Percentiles rank a stretch among this genome's conserved stretches.
phyloP scores from a whole-genome alignment of 2,329 filamentous ascomycete genomes.

The Paramyrothecium sp. region DNA sequence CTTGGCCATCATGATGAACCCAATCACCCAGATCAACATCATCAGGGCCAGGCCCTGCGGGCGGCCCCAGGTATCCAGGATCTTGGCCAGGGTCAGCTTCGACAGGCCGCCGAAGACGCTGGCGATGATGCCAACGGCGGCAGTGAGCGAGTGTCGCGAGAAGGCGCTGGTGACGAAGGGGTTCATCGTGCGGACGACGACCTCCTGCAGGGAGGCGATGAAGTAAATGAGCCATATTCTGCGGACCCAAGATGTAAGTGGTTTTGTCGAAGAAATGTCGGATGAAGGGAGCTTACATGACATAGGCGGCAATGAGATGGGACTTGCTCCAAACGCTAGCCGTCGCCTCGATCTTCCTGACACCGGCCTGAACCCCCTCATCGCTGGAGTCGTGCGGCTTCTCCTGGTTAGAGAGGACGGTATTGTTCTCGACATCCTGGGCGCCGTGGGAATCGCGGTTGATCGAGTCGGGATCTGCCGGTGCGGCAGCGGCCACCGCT shows the following conservation, averaged over 20 bases:
- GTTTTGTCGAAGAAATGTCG: background rate
- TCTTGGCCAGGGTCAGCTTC: constrained; percentile 60
- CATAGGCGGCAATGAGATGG: constrained; percentile 41
- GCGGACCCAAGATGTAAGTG: background rate
- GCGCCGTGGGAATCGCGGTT: background rate
- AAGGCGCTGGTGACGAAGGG: constrained; percentile 45
- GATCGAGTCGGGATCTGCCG: background rate
- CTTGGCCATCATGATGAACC: constrained; percentile 60
- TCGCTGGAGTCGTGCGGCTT: constrained; percentile 27
- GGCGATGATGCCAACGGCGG: constrained; percentile 47
- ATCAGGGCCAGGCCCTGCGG: constrained; percentile 55
- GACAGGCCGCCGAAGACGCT: constrained; percentile 51
- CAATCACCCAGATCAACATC: constrained; percentile 42
- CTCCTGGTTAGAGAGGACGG: constrained; percentile 2
- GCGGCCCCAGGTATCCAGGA: constrained; percentile 61
- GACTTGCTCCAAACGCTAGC: constrained; percentile 38
- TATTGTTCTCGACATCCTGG: background rate
- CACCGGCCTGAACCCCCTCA: constrained; percentile 38
- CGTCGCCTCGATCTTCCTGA: constrained; percentile 46
- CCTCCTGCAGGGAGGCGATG: constrained; percentile 40
- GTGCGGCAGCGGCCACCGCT: background rate
- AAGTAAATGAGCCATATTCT: constrained; percentile 44
- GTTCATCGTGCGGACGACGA: constrained; percentile 29
- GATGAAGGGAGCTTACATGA: constrained; percentile 31
- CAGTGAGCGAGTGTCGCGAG: constrained; percentile 44